phyloP scores from a whole-genome alignment of 345 rosid genomes.

The Syzygium aromaticum region DNA sequence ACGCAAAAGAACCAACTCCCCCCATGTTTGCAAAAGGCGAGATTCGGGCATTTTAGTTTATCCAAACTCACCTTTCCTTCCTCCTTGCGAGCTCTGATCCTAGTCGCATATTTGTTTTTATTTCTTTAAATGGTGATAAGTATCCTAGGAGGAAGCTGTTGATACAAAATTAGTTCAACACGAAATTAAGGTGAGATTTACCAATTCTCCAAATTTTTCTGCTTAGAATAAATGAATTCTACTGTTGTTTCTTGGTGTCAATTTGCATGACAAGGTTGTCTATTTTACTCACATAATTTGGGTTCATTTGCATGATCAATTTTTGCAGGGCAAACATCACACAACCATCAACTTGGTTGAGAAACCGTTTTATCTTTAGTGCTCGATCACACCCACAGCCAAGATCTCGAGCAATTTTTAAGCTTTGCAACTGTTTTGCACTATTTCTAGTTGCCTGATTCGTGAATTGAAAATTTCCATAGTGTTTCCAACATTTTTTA shows the following conservation, averaged over 20 bases:
- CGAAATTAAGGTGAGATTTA: background rate
- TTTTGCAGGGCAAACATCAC: too few relatives aligned
- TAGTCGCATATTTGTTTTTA: background rate
- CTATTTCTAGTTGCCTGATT: background rate
- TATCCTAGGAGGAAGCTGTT: background rate
- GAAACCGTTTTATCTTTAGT: background rate
- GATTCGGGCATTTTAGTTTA: background rate
- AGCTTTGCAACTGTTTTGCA: background rate
- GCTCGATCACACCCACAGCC: background rate
- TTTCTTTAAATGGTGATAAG: background rate
- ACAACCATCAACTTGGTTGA: background rate
- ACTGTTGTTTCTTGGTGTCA: background rate
- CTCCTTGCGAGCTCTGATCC: background rate
- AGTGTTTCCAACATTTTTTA: background rate
- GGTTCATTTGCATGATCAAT: background rate
- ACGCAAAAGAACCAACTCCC: background rate
- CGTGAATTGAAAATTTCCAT: background rate
- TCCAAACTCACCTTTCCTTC: background rate
- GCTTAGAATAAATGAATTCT: background rate
- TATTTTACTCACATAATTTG: background rate
- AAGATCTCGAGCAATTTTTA: background rate
- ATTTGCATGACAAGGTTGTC: background rate
- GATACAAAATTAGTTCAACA: background rate
- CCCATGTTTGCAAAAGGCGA: background rate
- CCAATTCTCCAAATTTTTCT: background rate